Percentiles rank a stretch among this genome's conserved stretches.
These are phyloP conservation scores for Trebouxia sp. DNA, from an alignment of 139 green algal species.

Conservation along the genomic window DNA sequence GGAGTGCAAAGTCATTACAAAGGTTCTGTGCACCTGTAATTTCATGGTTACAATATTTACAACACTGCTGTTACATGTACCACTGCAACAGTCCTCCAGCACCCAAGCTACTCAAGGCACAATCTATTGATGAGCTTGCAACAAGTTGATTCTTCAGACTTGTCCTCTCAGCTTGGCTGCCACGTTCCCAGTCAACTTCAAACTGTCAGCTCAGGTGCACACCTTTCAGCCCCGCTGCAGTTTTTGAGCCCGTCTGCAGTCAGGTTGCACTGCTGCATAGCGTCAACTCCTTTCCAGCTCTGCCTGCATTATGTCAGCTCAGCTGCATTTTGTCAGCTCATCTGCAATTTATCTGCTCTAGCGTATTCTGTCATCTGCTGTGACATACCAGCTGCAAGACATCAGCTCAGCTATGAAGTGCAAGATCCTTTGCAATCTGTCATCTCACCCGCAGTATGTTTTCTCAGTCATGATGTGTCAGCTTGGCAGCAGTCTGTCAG, in stretches of 20 bases:
- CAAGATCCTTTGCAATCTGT: slow-evolving; percentile 13
- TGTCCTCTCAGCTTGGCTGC: slow-evolving; percentile 9
- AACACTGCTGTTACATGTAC: too few relatives aligned
- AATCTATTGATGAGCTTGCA: too few relatives aligned
- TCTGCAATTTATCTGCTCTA: too few relatives aligned
- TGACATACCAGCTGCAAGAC: too few relatives aligned
- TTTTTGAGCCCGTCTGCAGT: not conserved
- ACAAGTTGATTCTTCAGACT: too few relatives aligned
- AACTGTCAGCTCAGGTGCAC: not conserved
- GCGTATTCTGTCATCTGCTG: too few relatives aligned
- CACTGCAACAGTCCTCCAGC: too few relatives aligned
- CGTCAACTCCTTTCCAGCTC: too few relatives aligned
- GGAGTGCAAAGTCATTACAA: not conserved
- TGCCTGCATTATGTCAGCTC: slow-evolving; percentile 3
- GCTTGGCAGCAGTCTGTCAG: slow-evolving; percentile 14
- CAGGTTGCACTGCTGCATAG: not conserved
- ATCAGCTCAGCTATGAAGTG: not conserved
- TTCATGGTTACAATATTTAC: too few relatives aligned
- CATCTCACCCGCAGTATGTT: not conserved
- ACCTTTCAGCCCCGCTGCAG: not conserved
- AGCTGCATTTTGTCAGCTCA: not conserved
- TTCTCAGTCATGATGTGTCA: not conserved
- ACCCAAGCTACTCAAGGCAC: too few relatives aligned
- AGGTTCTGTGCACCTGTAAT: too few relatives aligned
- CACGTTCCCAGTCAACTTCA: slow-evolving; percentile 6